These are phyloP conservation scores for Fragaria vesca DNA, from an alignment of 306 rosid species.

Conservation along the genomic window DNA sequence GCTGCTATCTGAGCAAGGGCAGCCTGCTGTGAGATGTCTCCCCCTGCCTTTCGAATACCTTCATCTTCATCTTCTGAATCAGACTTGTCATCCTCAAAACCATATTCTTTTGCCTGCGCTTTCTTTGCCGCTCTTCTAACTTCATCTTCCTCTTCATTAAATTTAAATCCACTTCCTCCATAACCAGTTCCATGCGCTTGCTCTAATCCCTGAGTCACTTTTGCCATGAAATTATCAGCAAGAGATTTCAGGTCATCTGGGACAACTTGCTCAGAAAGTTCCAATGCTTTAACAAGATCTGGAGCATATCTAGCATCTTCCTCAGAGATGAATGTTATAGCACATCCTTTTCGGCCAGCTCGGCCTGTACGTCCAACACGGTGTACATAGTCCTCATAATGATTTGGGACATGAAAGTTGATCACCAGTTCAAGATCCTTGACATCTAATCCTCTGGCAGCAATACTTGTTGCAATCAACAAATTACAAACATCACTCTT, in stretches of 20 bases:
- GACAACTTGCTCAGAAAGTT: constrained; percentile 86
- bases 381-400: constrained; percentile 95
- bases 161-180: constrained; percentile 96
- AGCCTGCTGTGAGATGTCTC: constrained; percentile 83
- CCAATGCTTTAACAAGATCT: constrained; percentile 84
- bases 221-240: constrained; percentile 72
- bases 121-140: constrained; percentile 94
- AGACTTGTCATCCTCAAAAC: constrained; percentile 92
- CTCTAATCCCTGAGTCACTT: constrained; percentile 85
- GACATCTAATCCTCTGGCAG: constrained; percentile 92
- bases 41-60: constrained; percentile 80
- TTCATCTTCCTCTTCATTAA: constrained; percentile 96
- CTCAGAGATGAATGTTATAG: constrained; percentile 84
- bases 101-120: constrained; percentile 95
- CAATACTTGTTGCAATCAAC: constrained; percentile 86
- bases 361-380: constrained; percentile 97
- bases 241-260: constrained; percentile 85
- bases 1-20: constrained; percentile 74
- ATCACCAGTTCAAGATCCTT: constrained; percentile 95
- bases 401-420: constrained; percentile 90
- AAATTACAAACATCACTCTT: constrained; percentile 87
- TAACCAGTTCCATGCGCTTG: constrained; percentile 95
- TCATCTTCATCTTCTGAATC: constrained; percentile 97
- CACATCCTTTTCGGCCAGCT: constrained; percentile 93
- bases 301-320: constrained; percentile 93